Percentiles rank a stretch among this genome's conserved stretches.
Evolutionary conservation across 495 filamentous ascomycete genomes (phyloP).

Genomic region (Opeltia flavorubescens): DNA sequence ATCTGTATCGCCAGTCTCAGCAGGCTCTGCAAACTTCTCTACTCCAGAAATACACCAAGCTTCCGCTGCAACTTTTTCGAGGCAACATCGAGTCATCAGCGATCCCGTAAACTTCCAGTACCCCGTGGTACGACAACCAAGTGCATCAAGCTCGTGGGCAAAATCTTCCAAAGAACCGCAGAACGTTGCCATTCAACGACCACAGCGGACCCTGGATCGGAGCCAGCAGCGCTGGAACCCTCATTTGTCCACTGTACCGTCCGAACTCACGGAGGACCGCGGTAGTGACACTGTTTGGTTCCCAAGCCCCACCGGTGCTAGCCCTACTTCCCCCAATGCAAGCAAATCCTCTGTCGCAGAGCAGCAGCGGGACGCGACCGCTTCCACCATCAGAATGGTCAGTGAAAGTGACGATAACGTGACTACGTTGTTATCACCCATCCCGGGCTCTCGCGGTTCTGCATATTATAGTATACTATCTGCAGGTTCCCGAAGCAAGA

Average conservation of each 20-base stretch:
- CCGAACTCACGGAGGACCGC: slow-evolving; percentile 40
- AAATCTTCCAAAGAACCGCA: slow-evolving; percentile 21
- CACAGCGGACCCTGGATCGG: slow-evolving; percentile 23
- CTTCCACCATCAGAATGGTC: slow-evolving; percentile 35
- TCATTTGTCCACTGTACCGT: slow-evolving; percentile 59
- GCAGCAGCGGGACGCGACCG: slow-evolving; percentile 21
- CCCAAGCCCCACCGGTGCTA: slow-evolving; percentile 10
- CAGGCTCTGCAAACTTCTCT: slow-evolving; percentile 1
- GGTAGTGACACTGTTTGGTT: slow-evolving; percentile 12
- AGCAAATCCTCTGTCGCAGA: slow-evolving; percentile 8
- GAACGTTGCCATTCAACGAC: slow-evolving; percentile 10
- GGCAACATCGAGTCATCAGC: slow-evolving; percentile 27
- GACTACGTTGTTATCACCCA: slow-evolving; percentile 23
- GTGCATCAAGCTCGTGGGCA: slow-evolving; percentile 32
- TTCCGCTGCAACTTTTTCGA: slow-evolving; percentile 19
- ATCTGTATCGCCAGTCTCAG: slow-evolving; percentile 8
- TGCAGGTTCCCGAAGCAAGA: slow-evolving; percentile 26
- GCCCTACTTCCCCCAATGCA: slow-evolving; percentile 18
- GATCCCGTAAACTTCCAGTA: slow-evolving; percentile 33
- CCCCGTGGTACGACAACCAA: slow-evolving; percentile 32
- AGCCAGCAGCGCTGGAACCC: slow-evolving; percentile 50
- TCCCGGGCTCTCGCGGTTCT: slow-evolving; percentile 22
- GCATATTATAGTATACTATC: slow-evolving; percentile 23
- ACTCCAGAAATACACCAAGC: slow-evolving; percentile 4
- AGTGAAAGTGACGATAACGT: slow-evolving; percentile 27